phyloP scores from a whole-genome alignment of 805 yeast species.

The Debaryomyces prosopidis region DNA sequence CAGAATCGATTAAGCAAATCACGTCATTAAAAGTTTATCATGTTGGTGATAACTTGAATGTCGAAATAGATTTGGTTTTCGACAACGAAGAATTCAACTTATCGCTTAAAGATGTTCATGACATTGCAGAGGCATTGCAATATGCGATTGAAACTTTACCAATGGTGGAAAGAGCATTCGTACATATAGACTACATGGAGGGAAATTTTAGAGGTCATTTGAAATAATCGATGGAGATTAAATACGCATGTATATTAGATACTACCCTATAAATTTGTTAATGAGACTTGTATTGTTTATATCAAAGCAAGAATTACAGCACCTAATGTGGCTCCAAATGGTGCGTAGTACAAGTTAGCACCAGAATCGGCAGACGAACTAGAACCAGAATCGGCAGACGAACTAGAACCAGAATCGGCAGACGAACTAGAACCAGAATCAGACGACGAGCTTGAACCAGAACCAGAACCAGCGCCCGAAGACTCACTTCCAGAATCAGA shows the following conservation, averaged over 20 bases:
- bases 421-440: constrained; percentile 5
- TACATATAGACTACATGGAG: constrained; percentile 67
- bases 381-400: constrained; percentile 8
- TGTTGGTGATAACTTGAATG: constrained; percentile 74
- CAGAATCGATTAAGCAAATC: constrained; percentile 62
- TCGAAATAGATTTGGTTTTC: constrained; percentile 72
- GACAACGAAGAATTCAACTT: constrained; percentile 43
- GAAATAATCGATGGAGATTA: constrained; percentile 12
- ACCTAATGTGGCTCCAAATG: constrained; percentile 16
- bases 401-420: constrained; percentile 2
- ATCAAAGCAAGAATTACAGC: constrained; percentile 17
- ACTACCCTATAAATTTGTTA: background rate
- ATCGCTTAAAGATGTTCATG: constrained; percentile 68
- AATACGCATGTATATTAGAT: background rate
- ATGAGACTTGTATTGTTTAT: constrained; percentile 2
- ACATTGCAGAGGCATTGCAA: constrained; percentile 78
- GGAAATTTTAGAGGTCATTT: constrained; percentile 45
- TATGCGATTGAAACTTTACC: constrained; percentile 79
- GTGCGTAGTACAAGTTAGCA: constrained; percentile 12
- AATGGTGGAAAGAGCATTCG: constrained; percentile 77
- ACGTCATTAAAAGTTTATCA: constrained; percentile 73
- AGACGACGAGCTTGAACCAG: background rate
- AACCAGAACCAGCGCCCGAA: background rate
- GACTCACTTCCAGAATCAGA: background rate
- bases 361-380: constrained; percentile 12